These are phyloP conservation scores for Myrica gale DNA, from an alignment of 306 rosid species.

Conservation along the genomic window DNA sequence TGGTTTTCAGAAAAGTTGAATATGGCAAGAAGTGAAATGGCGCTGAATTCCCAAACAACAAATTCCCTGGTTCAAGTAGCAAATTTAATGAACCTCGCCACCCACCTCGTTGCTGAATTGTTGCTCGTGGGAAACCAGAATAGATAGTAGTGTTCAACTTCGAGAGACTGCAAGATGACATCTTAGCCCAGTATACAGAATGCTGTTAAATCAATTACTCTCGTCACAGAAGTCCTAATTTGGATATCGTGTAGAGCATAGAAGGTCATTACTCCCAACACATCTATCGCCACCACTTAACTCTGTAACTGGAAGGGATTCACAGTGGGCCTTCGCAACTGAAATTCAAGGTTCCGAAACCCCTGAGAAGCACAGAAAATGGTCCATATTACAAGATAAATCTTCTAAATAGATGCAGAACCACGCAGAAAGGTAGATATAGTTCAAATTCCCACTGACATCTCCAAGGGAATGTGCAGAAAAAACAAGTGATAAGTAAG, in stretches of 20 bases:
- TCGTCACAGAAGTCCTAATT: constrained; percentile 23
- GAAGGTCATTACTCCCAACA: constrained; percentile 42
- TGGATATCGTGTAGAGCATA: constrained; percentile 16
- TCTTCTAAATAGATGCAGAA: not conserved
- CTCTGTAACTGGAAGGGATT: not conserved
- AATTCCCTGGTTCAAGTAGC: constrained; percentile 32
- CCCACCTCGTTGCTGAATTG: constrained; percentile 33
- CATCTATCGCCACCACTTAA: constrained; percentile 28
- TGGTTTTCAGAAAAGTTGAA: constrained; percentile 33
- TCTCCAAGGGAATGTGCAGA: not conserved
- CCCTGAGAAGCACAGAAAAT: not conserved
- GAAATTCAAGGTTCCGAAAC: constrained; percentile 5
- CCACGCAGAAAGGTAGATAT: not conserved
- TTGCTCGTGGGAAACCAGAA: constrained; percentile 39
- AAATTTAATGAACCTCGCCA: constrained; percentile 22
- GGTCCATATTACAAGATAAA: not conserved
- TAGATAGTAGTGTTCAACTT: constrained; percentile 52
- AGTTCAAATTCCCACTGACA: not conserved
- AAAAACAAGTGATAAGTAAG: not conserved
- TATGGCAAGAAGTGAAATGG: constrained; percentile 36
- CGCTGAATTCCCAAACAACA: constrained; percentile 33
- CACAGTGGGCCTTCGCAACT: constrained; percentile 17
- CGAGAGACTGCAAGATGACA: constrained; percentile 54
- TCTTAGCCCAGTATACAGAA: constrained; percentile 47
- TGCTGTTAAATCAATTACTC: constrained; percentile 25